Conservation (phyloP, 176 grass and related monocot species). For the Musa troglodytarum region DNA sequence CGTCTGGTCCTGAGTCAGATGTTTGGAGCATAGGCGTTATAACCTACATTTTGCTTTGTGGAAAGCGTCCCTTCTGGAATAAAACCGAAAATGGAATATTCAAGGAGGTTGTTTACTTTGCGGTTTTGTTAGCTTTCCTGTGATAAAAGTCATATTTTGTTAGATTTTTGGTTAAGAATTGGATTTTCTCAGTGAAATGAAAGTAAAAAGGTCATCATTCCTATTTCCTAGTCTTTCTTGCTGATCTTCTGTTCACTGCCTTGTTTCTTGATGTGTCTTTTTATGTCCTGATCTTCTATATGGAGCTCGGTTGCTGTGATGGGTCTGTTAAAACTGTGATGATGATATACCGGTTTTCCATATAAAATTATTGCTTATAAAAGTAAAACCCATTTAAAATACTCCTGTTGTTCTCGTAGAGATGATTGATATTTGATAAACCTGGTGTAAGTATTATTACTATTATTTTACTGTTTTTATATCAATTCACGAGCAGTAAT, state of each 20-base stretch:
- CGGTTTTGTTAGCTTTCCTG: background rate
- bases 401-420: background rate
- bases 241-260: too few relatives aligned
- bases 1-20: conserved; percentile 79
- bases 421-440: background rate
- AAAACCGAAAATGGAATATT: conserved; percentile 98
- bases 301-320: too few relatives aligned
- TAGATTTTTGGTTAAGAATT: too few relatives aligned
- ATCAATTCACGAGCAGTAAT: background rate
- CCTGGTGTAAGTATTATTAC: background rate
- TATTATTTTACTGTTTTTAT: background rate
- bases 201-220: too few relatives aligned
- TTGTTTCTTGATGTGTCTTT: too few relatives aligned
- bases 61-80: conserved; percentile 86
- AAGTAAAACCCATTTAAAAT: background rate
- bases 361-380: background rate
- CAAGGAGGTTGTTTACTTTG: conserved; percentile 55
- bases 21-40: conserved; percentile 99
- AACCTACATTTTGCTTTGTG: conserved; percentile 91
- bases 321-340: background rate
- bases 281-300: too few relatives aligned
- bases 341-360: too few relatives aligned
- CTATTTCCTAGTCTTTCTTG: too few relatives aligned
- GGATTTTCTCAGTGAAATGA: too few relatives aligned
- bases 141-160: background rate